Conservation (phyloP, 305 asterid species). For the Ajuga reptans region DNA sequence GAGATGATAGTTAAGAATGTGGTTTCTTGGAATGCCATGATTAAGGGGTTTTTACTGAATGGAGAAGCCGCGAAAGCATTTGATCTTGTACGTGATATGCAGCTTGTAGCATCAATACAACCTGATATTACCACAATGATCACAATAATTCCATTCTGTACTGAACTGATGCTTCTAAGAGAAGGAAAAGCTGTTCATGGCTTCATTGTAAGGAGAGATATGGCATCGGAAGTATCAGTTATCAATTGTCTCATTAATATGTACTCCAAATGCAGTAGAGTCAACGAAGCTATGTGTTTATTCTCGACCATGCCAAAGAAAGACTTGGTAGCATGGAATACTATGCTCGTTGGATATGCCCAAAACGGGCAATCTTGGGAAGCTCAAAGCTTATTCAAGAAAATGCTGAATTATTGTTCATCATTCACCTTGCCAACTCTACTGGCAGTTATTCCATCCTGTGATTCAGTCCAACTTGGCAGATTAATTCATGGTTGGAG, state of each 20-base stretch:
- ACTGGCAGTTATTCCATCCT: constrained; percentile 48
- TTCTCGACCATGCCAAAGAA: constrained; percentile 37
- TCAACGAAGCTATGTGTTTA: constrained; percentile 34
- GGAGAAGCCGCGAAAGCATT: constrained; percentile 33
- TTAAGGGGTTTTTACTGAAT: constrained; percentile 39
- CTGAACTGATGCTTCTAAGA: constrained; percentile 38
- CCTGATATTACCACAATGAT: constrained; percentile 52
- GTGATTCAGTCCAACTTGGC: constrained; percentile 51
- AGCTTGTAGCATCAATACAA: constrained; percentile 32
- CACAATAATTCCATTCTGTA: constrained; percentile 38
- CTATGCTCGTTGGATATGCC: constrained; percentile 54
- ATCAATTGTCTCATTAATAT: constrained; percentile 47
- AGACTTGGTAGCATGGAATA: constrained; percentile 61
- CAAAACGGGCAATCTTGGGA: constrained; percentile 34
- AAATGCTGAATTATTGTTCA: constrained; percentile 29
- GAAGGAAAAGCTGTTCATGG: constrained; percentile 60
- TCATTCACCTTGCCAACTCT: constrained; percentile 47
- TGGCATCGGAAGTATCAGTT: constrained; percentile 33
- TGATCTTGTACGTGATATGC: constrained; percentile 41
- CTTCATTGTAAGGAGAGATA: constrained; percentile 39
- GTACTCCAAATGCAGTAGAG: constrained; percentile 39
- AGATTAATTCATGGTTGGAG: constrained; percentile 53
- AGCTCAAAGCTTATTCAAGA: constrained; percentile 51
- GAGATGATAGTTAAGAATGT: constrained; percentile 38
- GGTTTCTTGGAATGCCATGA: constrained; percentile 66